Evolutionary conservation across 768 basidiomycete genomes (phyloP), one percentile per base, ranked within the genome.

Genomic region (Saitozyma sp.): DNA sequence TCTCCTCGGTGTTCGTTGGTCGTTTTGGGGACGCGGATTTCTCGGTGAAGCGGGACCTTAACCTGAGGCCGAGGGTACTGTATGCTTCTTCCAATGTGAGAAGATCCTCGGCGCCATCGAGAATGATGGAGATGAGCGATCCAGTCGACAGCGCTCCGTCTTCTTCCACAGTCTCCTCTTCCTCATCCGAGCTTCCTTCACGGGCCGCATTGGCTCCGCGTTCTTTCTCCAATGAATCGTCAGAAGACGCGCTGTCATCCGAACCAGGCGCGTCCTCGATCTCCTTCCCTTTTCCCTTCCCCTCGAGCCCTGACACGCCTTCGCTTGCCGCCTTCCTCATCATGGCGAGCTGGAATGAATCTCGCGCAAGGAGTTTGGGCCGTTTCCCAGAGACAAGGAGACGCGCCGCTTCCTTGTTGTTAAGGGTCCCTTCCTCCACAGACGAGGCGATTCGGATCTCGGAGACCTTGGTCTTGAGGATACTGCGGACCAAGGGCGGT

Each of bases 61-160:
- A 56, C 17, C 73, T 64, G 5, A 56, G 45, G 0, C 65, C 61
- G n/a, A 78, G 67, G 11, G 74, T 68, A 38, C 48, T 58, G 56
- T 78, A 78, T 0, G 77, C 77, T 66, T 78, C 77, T 61, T 78
- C 77, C n/a, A 77, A 58, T 0, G 75, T 71, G n/a, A 77, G 56
- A 16, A 78, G 74, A 55, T 78, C 77, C 51, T 77, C 70, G 2
- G 69, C 62, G 4, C 73, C 74, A 20, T 73, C 64, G 9, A 78
- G 64, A 40, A 78, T 77, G 46, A 77, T 75, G 13, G 62, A 61
- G 13, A 78, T 61, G n/a, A 78, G 59, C 9, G 74, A 75, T 0
- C 37, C 41, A 9, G 71, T 71, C 42, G 66, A 53, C 41, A 69
- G 59, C 14, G 64, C 66, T 41, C 69, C 71, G 46, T 68, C 64